Base-by-base conservation (phyloP, 2,329 filamentous ascomycete genomes). In the Nemania sp. region DNA sequence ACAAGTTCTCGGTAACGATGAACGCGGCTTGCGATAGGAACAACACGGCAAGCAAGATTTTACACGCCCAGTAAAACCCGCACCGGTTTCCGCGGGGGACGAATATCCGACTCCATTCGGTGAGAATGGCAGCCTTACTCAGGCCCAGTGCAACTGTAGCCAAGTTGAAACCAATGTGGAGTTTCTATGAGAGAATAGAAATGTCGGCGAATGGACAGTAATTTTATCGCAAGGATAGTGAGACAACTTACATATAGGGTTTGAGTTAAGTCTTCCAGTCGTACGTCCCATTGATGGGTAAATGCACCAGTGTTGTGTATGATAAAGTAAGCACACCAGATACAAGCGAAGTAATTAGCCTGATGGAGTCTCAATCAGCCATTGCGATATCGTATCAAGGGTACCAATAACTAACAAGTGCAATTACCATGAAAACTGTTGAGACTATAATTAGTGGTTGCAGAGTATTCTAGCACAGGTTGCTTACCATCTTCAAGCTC, bases 401-500 rank as follows among this genome's bases (percentile, higher is more conserved):
- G 3, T 2, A 53, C 13, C n/a, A 5, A 53, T 26, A 32, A 29
- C 26, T 29, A 32, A 11, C 38, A 13, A 53, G 13, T 29, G 26
- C 51, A 32, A 5, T n/a, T 53, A 53, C 5, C 24, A 41, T 41
- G 15, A 41, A 11, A 18, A 41, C 38, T 41, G 15, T 41, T 41
- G 8, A 41, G 11, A 11, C 6, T 18, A 41, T 32, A 2, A 13
- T 29, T 15, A 53, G 43, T 47, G 20, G 2, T 20, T 47, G n/a
- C 3, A 11, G 3, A 15, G 20, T 47, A 8, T 4, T 5, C 3
- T 22, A 4, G 20, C 4, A 47, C 20, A 8, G 11, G 18, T 24
- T 47, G 20, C 43, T 22, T 54, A 54, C 51, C 51, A 54, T 54
- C 51, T 18, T 54, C 51, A 20, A 54, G 6, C 5, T 54, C 2